These are phyloP conservation scores for Gastrodia elata DNA, from an alignment of 106 monocot genomes.

Conservation along the genomic window DNA sequence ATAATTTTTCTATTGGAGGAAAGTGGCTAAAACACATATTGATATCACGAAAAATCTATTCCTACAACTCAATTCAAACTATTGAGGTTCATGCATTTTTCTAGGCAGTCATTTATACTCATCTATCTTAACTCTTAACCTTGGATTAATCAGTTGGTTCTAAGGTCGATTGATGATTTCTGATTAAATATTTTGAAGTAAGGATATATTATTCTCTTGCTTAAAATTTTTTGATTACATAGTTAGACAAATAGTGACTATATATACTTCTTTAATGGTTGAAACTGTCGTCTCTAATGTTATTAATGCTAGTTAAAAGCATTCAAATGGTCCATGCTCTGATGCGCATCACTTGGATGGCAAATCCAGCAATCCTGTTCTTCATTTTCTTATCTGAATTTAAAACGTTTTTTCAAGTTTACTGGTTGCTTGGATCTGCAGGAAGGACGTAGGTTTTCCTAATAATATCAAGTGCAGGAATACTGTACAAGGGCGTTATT, in stretches of 20 bases:
- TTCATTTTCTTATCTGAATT: not conserved
- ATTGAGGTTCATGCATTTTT: too few species aligned
- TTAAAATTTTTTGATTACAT: not conserved
- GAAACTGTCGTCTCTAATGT: not conserved
- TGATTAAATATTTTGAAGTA: not conserved
- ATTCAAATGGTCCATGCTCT: not conserved
- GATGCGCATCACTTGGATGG: not conserved
- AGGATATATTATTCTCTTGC: not conserved
- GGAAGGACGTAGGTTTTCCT: slow-evolving; percentile 47
- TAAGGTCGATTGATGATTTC: not conserved
- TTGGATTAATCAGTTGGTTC: not conserved
- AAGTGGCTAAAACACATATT: too few species aligned
- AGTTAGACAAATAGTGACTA: not conserved
- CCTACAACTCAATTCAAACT: too few species aligned
- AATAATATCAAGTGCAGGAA: slow-evolving; percentile 39
- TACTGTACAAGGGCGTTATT: slow-evolving; percentile 78
- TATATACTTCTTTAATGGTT: not conserved
- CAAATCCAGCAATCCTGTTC: not conserved
- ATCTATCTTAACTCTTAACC: not conserved
- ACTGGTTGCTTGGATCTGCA: slow-evolving; percentile 9
- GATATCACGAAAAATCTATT: too few species aligned
- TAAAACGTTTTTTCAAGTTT: not conserved
- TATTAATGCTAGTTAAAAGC: not conserved
- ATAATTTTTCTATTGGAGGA: too few species aligned
- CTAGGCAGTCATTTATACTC: too few species aligned